phyloP scores from a whole-genome alignment of 305 asterid species.

The Fraxinus albicans region DNA sequence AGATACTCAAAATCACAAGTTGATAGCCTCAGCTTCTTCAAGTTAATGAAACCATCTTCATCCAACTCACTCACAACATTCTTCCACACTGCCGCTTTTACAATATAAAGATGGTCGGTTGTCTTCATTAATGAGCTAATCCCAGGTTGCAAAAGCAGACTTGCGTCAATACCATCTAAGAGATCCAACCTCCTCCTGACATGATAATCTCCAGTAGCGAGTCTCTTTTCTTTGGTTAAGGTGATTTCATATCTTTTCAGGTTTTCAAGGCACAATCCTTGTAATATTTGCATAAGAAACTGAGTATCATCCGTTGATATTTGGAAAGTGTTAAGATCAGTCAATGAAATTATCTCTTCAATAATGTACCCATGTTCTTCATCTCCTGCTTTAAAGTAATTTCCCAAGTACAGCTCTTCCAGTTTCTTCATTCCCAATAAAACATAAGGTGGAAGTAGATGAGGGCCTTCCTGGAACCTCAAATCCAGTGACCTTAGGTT shows the following conservation, averaged over 20 bases:
- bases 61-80: not conserved
- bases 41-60: not conserved
- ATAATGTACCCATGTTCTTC: not conserved
- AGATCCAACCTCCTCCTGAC: not conserved
- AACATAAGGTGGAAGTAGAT: not conserved
- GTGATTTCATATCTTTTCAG: not conserved
- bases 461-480: not conserved
- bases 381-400: not conserved
- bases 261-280: not conserved
- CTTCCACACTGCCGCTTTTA: not conserved
- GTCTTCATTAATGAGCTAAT: not conserved
- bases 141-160: not conserved
- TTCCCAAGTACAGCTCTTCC: not conserved
- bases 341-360: not conserved
- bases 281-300: not conserved
- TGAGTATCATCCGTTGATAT: not conserved
- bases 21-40: not conserved
- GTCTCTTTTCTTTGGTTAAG: not conserved
- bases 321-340: not conserved
- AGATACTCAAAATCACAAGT: not conserved
- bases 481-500: not conserved
- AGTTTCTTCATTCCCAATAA: not conserved
- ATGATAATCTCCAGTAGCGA: not conserved
- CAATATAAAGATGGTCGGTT: not conserved
- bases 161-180: not conserved